Evolutionary conservation across 2,329 filamentous ascomycete species (phyloP).

Genomic region (Calonectria pteridis): DNA sequence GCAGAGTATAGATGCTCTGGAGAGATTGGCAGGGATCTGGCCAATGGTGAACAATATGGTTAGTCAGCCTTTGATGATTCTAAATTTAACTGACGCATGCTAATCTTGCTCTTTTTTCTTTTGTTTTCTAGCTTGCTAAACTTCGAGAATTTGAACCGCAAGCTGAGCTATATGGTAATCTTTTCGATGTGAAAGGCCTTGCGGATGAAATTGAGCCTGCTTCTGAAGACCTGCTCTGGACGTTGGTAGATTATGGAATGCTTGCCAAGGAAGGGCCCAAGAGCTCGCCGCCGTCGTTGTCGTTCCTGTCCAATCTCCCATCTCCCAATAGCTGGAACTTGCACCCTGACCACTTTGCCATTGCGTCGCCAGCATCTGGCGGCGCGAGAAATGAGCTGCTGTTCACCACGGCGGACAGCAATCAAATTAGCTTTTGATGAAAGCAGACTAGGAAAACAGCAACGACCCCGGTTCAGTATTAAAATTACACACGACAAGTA

Average conservation of each 20-base stretch:
- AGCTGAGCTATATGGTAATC: not conserved
- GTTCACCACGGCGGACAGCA: not conserved
- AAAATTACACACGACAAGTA: not conserved
- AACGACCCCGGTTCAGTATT: not conserved
- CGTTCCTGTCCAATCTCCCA: constrained; percentile 22
- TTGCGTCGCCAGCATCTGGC: not conserved
- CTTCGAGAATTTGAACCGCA: constrained; percentile 7
- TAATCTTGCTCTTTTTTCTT: no score
- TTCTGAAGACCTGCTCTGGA: constrained; percentile 26
- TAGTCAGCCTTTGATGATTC: not conserved
- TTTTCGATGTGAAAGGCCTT: constrained; percentile 21
- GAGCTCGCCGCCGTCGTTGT: not conserved
- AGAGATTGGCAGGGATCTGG: constrained; percentile 21
- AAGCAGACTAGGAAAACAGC: not conserved
- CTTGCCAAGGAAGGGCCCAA: constrained; percentile 22
- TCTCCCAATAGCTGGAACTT: constrained; percentile 22
- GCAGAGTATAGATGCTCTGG: constrained; percentile 5
- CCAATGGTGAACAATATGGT: constrained; percentile 29
- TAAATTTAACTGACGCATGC: not conserved
- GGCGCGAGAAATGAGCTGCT: not conserved
- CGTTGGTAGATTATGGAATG: constrained; percentile 26
- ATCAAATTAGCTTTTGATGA: not conserved
- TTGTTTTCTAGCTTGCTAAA: not conserved
- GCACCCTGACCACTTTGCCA: constrained; percentile 1
- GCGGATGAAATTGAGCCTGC: constrained; percentile 15